Base-by-base conservation (phyloP, 495 filamentous ascomycete genomes). In the Hypoxylon perforatum region DNA sequence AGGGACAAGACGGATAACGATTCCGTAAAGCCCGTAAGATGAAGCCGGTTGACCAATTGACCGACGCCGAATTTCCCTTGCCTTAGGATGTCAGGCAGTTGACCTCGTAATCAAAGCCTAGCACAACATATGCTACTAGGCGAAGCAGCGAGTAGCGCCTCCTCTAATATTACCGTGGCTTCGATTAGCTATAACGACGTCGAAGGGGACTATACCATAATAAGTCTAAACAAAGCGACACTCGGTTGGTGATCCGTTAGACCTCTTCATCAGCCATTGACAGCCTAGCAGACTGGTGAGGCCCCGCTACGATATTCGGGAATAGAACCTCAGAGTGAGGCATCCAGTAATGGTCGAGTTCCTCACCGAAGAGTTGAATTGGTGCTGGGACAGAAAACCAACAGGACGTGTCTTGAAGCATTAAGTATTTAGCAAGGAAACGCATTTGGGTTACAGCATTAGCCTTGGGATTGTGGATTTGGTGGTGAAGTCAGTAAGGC, bases 111-210 rank as follows among this genome's bases (percentile, higher is more conserved):
- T 10, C 47, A 62, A 12, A 7, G 14, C 46, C 19, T 21, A 46
- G 36, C 39, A 12, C 42, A 9, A 33, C 47, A 22, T 8, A 56
- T 53, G 38, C 57, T 33, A 21, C 53, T 14, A 48, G 19, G 38
- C 42, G 19, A 36, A 39, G 35, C 44, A 56, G 30, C n/a, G 28
- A 36, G 15, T 0, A 17, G 17, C 25, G 3, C 19, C n/a, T 23
- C 10, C 14, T 42, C 23, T 4, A 50, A 10, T 3, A 51, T 52
- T n/a, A n/a, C 36, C 28, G 52, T 45, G 17, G 46, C 19, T 19
- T 44, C 23, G n/a, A 14, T 33, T 39, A n/a, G 22, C 38, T 25
- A 9, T 9, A 21, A 48, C 17, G 28, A 51, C 21, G 36, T 14
- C 33, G 22, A 36, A 5, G 23, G 17, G 42, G 25, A 53, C 22